Percentiles rank a stretch among this genome's conserved stretches.
These are phyloP conservation scores for Colletotrichum sp. DNA, from an alignment of 2,329 filamentous ascomycete genomes.

Conservation along the genomic window DNA sequence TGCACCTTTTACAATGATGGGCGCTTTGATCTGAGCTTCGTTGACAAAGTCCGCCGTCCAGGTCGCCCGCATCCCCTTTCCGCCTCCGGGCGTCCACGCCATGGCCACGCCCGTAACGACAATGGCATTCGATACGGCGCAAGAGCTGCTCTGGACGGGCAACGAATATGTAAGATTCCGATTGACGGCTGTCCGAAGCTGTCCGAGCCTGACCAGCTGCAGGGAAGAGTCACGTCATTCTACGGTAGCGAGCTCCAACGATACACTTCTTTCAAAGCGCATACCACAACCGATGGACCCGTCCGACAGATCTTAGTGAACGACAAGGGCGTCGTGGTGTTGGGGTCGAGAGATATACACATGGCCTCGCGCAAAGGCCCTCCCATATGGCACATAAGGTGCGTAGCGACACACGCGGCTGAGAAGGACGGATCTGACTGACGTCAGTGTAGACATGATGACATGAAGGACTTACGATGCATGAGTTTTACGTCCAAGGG, in stretches of 20 bases:
- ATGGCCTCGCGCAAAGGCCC: constrained; percentile 84
- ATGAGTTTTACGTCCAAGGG: constrained; percentile 95
- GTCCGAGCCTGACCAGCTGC: constrained; percentile 26
- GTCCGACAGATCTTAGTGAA: constrained; percentile 91
- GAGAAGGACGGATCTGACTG: not conserved
- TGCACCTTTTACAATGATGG: not conserved
- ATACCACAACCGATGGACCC: constrained; percentile 73
- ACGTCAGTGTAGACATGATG: constrained; percentile 57
- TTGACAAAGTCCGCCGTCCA: constrained; percentile 38
- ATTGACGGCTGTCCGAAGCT: not conserved
- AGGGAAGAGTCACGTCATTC: constrained; percentile 91
- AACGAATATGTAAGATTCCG: constrained; percentile 77
- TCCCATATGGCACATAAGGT: constrained; percentile 87
- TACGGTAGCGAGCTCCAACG: constrained; percentile 83
- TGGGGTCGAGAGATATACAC: constrained; percentile 84
- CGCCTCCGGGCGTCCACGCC: constrained; percentile 74
- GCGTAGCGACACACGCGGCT: constrained; percentile 34
- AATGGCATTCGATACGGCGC: constrained; percentile 85
- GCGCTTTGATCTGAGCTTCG: not conserved
- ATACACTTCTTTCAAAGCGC: constrained; percentile 90
- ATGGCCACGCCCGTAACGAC: constrained; percentile 76
- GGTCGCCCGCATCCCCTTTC: constrained; percentile 83
- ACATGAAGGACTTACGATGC: constrained; percentile 87
- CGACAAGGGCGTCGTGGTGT: constrained; percentile 86
- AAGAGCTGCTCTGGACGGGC: constrained; percentile 92